Base-by-base conservation (phyloP, 352 stramenopile species). In the Phytopythium mirpurense region DNA sequence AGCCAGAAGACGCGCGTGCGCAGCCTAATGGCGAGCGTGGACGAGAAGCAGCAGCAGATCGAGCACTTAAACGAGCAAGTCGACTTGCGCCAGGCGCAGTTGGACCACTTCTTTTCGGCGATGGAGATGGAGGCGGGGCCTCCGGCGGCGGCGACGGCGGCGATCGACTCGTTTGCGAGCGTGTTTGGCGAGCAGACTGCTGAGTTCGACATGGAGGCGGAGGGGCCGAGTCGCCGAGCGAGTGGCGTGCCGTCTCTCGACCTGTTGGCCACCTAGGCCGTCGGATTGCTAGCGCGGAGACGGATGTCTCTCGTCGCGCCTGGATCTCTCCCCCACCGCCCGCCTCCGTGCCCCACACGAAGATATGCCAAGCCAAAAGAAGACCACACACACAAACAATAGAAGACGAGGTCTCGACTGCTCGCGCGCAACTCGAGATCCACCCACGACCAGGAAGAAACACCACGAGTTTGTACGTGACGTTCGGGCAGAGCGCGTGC, bases 21-120 rank as follows among this genome's bases (percentile, higher is more conserved):
- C 46, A 64, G 71, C 37, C 54, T 90, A 31, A 73, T 84, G 52
- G 55, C 71, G 37, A 81, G 69, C 34, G 61, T 90, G 31, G 79
- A 87, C 36, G 68, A 68, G 27, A 90, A 88, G 47, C 74, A 90
- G 44, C 65, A 81, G 57, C 70, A 87, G 51, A 72, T 90, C 38
- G 67, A 77, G 57, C 68, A 81, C 23, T 59, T 90, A 56, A 73
- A 78, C 49, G 73, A 88, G 60, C 71, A 82, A 23, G 69, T 76
- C 35, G 72, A 70, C 26, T 14, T 80, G 35, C 69, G 71, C 35
- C 71, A 87, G 50, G 70, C 59, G 36, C 70, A 83, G 59, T 54
- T 86, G 32, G 68, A 87, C 43, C 51, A 70, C 27, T 62, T 81
- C 18, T 64, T 87, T 43, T 65, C 59, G 52, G 55, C 66, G 37